Base-by-base conservation (phyloP, 768 basidiomycete species). In the Pisolithus marmoratus region DNA sequence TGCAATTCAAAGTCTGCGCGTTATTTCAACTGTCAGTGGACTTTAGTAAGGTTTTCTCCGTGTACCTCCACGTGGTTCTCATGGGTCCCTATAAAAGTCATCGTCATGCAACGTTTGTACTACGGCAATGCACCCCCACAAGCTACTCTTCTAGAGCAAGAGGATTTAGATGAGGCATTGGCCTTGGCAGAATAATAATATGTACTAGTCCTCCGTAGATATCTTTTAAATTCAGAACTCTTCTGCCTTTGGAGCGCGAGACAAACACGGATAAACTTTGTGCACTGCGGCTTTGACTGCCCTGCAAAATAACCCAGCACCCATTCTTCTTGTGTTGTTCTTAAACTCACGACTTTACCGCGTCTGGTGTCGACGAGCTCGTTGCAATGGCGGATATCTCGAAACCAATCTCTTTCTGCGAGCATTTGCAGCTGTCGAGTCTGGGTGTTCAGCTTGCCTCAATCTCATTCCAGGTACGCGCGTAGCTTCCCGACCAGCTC, bases 391-490 rank as follows among this genome's bases (percentile, higher is more conserved):
- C 64, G 43, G 67, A 68, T 57, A 51, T 17, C 41, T 64, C 68
- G 23, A 90, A 89, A 76, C 90, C 89, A 46, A 94, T 90, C 66
- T 79, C 89, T 41, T 92, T 92, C 72, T 86, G 85, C 74, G 89
- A 93, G 71, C 90, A 93, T 65, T 75, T 92, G 26, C 90, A 99
- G 75, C 87, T 99, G 62, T 94, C 94, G 23, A 93, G 93, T 66
- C 74, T 98, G 57, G 94, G 94, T 51, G 80, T 99, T 60, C 96
- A 99, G 71, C 96, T 95, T 49, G 84, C 87, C 55, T 94, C 94
- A 50, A 98, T 99, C 63, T 92, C 92, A 19, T 99, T 98, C 74
- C 94, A 96, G 82, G 90, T 88, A 62, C 58, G 67, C 61, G 79
- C 74, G 66, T 60, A 65, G 72, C 65, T 69, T 17, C 22, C 40